These are phyloP conservation scores for Sclerotinia nivalis DNA, from an alignment of 2,329 filamentous ascomycete genomes.

Conservation along the genomic window DNA sequence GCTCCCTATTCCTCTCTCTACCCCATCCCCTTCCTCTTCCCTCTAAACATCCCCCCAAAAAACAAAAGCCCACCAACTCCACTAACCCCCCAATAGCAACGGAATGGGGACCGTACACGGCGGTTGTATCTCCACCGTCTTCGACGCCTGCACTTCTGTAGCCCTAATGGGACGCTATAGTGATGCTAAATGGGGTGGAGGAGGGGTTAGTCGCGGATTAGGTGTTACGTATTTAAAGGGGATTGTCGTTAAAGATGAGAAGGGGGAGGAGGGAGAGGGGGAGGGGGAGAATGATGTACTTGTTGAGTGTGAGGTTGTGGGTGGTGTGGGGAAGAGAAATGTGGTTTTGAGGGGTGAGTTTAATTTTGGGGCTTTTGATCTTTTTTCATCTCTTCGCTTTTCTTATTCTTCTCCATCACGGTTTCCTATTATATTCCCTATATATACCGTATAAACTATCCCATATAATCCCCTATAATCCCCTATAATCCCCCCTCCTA, in stretches of 20 bases:
- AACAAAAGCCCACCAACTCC: neutral
- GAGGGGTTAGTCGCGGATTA: neutral
- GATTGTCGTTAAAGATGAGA: neutral
- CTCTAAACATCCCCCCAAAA: too few species aligned
- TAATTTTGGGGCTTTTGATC: neutral
- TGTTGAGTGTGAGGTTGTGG: constrained; percentile 9
- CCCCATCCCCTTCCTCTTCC: neutral
- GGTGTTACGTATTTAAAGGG: neutral
- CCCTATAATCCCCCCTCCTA: neutral
- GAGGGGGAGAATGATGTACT: neutral
- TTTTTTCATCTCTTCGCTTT: neutral
- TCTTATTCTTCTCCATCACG: neutral
- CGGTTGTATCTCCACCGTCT: constrained; percentile 9
- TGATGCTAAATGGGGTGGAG: neutral
- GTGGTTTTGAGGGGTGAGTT: constrained; percentile 18
- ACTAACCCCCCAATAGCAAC: neutral
- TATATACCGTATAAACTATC: neutral
- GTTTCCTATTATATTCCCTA: neutral
- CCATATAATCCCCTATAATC: neutral
- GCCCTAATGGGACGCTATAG: neutral
- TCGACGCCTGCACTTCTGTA: neutral
- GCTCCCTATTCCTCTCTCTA: too few species aligned
- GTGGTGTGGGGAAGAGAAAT: neutral
- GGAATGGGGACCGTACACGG: neutral
- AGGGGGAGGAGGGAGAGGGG: neutral